Conservation (phyloP, 331 rosid species). For the Acacia concinna region DNA sequence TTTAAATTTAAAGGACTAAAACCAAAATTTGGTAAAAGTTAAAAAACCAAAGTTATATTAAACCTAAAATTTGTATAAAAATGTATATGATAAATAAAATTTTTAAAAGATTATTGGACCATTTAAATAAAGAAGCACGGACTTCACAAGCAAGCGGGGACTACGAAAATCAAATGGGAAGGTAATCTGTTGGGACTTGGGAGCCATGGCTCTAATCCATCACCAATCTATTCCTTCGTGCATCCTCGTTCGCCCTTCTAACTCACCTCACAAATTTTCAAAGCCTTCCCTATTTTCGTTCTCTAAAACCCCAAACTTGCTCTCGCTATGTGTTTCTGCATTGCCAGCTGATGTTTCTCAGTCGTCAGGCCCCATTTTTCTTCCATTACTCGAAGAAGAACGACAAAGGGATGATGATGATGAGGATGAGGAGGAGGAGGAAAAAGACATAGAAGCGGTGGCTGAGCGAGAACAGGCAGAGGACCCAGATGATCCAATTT, state of each 20-base stretch:
- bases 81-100: too few species aligned
- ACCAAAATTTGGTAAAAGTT: too few species aligned
- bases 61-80: too few species aligned
- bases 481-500: constrained; percentile 53
- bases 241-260: constrained; percentile 28
- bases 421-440: too few species aligned
- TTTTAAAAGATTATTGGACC: too few species aligned
- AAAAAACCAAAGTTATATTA: too few species aligned
- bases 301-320: constrained; percentile 39
- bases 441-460: neutral
- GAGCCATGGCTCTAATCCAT: constrained; percentile 44
- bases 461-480: constrained; percentile 3
- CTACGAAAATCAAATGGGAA: neutral
- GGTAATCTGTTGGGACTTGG: constrained; percentile 9
- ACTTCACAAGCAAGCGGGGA: too few species aligned
- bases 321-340: constrained; percentile 34
- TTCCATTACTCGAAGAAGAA: constrained; percentile 48
- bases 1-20: too few species aligned
- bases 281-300: constrained; percentile 32
- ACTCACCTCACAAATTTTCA: constrained; percentile 15
- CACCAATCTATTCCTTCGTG: constrained; percentile 33
- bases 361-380: constrained; percentile 58
- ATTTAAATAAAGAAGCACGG: too few species aligned
- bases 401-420: constrained; percentile 8
- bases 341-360: constrained; percentile 29